A percentile compares a stretch with the other conserved stretches of the same genome.
These are phyloP conservation scores for Globisporangium cylindrosporum DNA, from an alignment of 352 stramenopile genomes.

Conservation along the genomic window DNA sequence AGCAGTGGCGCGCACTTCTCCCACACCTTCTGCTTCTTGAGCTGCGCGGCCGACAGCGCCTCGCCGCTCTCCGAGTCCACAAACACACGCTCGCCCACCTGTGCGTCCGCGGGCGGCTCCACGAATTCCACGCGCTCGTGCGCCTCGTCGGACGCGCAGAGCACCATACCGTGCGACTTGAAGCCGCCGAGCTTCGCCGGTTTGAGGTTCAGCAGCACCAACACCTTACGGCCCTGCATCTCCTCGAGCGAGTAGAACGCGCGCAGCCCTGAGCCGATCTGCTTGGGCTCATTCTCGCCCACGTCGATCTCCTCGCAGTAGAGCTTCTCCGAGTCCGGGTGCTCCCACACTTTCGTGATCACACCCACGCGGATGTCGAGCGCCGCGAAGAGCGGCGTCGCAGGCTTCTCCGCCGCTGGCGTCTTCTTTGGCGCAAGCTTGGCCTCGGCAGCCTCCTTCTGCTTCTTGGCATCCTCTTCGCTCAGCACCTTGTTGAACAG, in stretches of 20 bases:
- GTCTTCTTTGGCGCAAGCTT: slow-evolving; percentile 37
- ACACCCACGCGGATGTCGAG: slow-evolving; percentile 81
- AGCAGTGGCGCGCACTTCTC: slow-evolving; percentile 73
- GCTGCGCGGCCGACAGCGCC: slow-evolving; percentile 67
- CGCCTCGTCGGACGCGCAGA: slow-evolving; percentile 89
- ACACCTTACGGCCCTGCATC: slow-evolving; percentile 92
- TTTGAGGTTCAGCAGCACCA: slow-evolving; percentile 99
- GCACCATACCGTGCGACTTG: slow-evolving; percentile 96
- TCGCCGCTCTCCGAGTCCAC: slow-evolving; percentile 73
- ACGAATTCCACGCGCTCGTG: slow-evolving; percentile 94
- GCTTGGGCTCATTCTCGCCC: slow-evolving; percentile 90
- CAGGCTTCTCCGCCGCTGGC: slow-evolving; percentile 40
- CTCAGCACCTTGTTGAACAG: slow-evolving; percentile 93
- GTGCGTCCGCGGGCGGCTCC: slow-evolving; percentile 89
- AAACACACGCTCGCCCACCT: slow-evolving; percentile 92
- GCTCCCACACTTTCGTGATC: slow-evolving; percentile 80
- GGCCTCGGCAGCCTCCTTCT: slow-evolving; percentile 44
- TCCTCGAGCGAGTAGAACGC: slow-evolving; percentile 95
- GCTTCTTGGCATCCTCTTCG: slow-evolving; percentile 73
- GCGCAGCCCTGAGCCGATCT: slow-evolving; percentile 94
- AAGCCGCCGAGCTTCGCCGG: slow-evolving; percentile 96
- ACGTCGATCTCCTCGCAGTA: slow-evolving; percentile 99
- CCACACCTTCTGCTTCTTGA: slow-evolving; percentile 90
- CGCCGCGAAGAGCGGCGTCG: slow-evolving; percentile 65
- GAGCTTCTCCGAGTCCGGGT: slow-evolving; percentile 92